Percentiles rank a stretch among this genome's conserved stretches.
phyloP scores from a whole-genome alignment of 371 early-diverging fungal species.

The Chytridiales sp. region DNA sequence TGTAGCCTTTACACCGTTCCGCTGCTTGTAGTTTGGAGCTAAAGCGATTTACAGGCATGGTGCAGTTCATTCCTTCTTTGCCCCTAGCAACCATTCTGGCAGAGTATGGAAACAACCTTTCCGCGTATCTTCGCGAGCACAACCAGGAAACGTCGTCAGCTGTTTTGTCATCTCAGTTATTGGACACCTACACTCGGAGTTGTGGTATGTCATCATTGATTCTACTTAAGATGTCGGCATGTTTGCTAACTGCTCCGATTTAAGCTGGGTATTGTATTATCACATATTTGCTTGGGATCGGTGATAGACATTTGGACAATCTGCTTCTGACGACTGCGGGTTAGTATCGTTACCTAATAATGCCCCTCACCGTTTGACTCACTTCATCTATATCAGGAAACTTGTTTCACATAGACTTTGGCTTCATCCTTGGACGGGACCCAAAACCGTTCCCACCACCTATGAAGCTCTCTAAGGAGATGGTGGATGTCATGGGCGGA shows the following conservation, averaged over 20 bases:
- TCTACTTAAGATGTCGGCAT: background rate
- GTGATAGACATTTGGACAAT: conserved; percentile 99
- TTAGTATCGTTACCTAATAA: conserved; percentile 21
- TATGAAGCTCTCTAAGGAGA: conserved; percentile 98
- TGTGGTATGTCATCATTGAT: conserved; percentile 63
- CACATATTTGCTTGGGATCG: conserved; percentile 96
- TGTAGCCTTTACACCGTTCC: background rate
- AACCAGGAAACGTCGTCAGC: conserved; percentile 46
- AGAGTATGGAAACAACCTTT: conserved; percentile 78
- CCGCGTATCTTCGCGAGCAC: conserved; percentile 70
- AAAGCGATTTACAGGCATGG: conserved; percentile 56
- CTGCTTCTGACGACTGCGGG: conserved; percentile 85
- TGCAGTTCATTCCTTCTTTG: conserved; percentile 86
- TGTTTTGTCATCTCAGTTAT: conserved; percentile 70
- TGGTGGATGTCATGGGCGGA: conserved; percentile 99
- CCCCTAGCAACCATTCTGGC: conserved; percentile 87
- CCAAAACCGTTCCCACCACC: conserved; percentile 99
- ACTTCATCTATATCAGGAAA: conserved; percentile 53
- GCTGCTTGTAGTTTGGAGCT: background rate
- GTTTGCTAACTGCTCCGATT: background rate
- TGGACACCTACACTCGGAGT: conserved; percentile 94
- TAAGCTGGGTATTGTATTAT: conserved; percentile 97
- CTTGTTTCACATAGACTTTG: conserved; percentile 98
- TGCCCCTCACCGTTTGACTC: background rate
- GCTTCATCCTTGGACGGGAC: conserved; percentile 95